Evolutionary conservation across 768 basidiomycete genomes (phyloP), one percentile per base, ranked within the genome.

Genomic region (Rhizopogon sp.): DNA sequence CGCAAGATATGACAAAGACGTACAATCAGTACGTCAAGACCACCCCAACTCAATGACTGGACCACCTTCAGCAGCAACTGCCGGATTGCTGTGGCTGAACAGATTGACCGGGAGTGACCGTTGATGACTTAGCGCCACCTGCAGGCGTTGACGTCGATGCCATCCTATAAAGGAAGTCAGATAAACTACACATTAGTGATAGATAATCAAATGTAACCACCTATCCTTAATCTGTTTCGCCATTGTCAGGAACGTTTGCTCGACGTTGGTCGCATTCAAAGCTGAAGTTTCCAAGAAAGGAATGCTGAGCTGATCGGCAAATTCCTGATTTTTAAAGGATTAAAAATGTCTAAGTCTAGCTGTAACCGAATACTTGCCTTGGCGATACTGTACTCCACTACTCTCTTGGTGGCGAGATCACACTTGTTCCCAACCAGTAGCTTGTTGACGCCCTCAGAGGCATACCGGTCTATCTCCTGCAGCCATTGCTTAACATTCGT

Each of bases 231-330:
- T 93, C 74, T 93, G 91, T 79, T 96, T 91, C 3, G 97, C 95
- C 83, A 99, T 92, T 31, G 94, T 95, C 79, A 98, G 86, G 84
- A 99, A 99, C 5, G 97, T 95, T 73, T 99, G 93, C 72, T 99
- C 97, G 57, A 99, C 97, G 64, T 97, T 97, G 58, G 94, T 95
- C 52, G 95, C 93, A 65, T 90, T 93, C 89, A 98, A 98, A 37
- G 97, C 97, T n/a, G 90, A 93, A 11, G 97, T 99, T 79, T 99
- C 97, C 68, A 99, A 76, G 87, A 97, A 98, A 45, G 93, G 88
- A 63, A 99, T 88, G 58, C 79, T 80, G 61, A 98, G 79, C 69
- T 98, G 94, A 68, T 98, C 93, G 28, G 97, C 93, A 65, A 98
- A 90, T 80, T 96, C 93, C 84, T 96, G 59, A 0, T 33, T 13